Evolutionary conservation across 202 grass and related monocot genomes (phyloP), one percentile per base, ranked within the genome.

Genomic region (Panicum hallii): DNA sequence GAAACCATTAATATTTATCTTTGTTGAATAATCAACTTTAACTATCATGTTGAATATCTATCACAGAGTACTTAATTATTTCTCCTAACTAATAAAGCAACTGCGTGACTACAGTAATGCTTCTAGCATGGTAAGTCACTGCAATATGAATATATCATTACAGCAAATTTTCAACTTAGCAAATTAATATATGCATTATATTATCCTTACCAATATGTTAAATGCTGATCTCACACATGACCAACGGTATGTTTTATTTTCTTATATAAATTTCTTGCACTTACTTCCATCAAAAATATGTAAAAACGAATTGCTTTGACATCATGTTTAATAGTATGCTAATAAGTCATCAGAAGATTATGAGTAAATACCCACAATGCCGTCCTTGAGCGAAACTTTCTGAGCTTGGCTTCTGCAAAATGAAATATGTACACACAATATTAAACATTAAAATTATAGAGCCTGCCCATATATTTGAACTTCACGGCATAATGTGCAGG

Each of bases 291-390:
- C 5, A 17, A 20, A 17, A 40, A 0, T 28, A 11, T 80, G 23
- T 56, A 26, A 40, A 3, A 43, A n/a, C n/a, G n/a, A 70, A 34
- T 46, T 20, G n/a, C 23, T 5, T 5, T 30, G 13, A 62, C 15
- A 6, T 71, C 41, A 7, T 34, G 3, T 34, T 22, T 2, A 36
- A 46, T 26, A 23, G 34, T 16, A 55, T 40, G 71, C 52, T 40
- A 20, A 30, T 52, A 52, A 52, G 16, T 4, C 36, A 30, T 70
- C 5, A 74, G 28, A 73, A 83, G 28, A 34, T 49, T 62, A 44
- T 36, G 60, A 76, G 45, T 40, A 58, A 7, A 78, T 70, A 85
- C 83, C 83, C 41, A 42, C 4, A 79, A 6, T 49, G 28, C 41
- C 60, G 64, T 19, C 61, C 3, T 70, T 19, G 36, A 26, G 28